Conservation (phyloP, 1,139 yeast genomes). For the Geotrichum candidum region DNA sequence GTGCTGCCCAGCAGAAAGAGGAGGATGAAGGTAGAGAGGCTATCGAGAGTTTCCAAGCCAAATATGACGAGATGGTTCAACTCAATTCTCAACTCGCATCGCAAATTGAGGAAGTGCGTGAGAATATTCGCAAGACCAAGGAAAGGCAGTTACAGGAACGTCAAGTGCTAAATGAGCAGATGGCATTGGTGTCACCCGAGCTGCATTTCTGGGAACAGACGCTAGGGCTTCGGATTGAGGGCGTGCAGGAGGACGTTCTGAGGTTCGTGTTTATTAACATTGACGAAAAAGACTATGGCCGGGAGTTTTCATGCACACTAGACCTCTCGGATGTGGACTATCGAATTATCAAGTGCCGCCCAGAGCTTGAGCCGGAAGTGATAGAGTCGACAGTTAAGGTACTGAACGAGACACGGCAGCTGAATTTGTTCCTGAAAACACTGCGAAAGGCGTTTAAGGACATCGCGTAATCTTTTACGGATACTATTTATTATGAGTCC, state of each 20-base stretch:
- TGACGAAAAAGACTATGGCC: conserved; percentile 25
- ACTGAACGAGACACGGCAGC: conserved; percentile 22
- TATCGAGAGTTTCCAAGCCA: conserved; percentile 23
- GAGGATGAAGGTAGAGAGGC: conserved; percentile 22
- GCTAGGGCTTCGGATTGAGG: conserved; percentile 30
- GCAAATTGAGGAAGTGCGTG: conserved; percentile 20
- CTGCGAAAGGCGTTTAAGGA: conserved; percentile 18
- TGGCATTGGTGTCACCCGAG: conserved; percentile 29
- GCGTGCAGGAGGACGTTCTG: conserved; percentile 28
- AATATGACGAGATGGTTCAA: conserved; percentile 22
- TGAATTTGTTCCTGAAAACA: conserved; percentile 25
- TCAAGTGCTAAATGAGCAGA: conserved; percentile 24
- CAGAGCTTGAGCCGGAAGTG: conserved; percentile 19
- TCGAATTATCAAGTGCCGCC: conserved; percentile 19
- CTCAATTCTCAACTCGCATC: conserved; percentile 19
- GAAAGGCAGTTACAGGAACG: conserved; percentile 14
- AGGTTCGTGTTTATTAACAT: conserved; percentile 29
- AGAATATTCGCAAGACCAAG: conserved; percentile 17
- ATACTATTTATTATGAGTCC: not conserved
- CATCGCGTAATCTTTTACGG: not conserved
- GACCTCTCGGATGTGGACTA: conserved; percentile 29
- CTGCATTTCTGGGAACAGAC: conserved; percentile 30
- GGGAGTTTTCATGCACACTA: conserved; percentile 27
- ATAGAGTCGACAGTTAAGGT: conserved; percentile 18
- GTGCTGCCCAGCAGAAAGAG: conserved; percentile 25